Evolutionary conservation across 768 basidiomycete genomes (phyloP).

Genomic region (Suillus tomentosus): DNA sequence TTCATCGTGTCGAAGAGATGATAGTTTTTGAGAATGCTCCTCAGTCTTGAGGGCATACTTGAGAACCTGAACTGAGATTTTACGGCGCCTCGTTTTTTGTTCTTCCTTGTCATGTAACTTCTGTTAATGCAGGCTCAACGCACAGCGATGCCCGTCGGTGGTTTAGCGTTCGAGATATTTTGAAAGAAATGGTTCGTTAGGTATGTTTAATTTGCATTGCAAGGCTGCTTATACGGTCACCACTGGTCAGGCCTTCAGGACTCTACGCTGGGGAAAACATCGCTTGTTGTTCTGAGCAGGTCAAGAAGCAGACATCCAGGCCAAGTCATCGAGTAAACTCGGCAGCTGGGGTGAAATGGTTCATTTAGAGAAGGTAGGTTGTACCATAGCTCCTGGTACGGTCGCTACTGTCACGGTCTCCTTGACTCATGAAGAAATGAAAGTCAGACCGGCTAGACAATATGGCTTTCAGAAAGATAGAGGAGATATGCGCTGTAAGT

Average conservation of each 20-base stretch:
- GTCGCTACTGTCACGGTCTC: conserved; percentile 27
- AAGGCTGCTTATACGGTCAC: conserved; percentile 5
- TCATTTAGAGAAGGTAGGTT: conserved; percentile 79
- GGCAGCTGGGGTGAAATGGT: conserved; percentile 90
- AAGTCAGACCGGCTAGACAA: conserved; percentile 97
- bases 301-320: conserved; percentile 83
- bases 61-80: no score
- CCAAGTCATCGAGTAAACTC: conserved; percentile 85
- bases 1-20: no score
- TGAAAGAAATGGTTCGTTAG: conserved; percentile 82
- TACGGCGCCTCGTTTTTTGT: no score
- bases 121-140: conserved; percentile 52
- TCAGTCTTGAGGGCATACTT: no score
- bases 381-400: background rate
- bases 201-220: background rate
- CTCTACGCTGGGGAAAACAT: conserved; percentile 89
- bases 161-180: conserved; percentile 87
- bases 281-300: conserved; percentile 82
- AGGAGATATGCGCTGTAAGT: conserved; percentile 87
- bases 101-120: no score
- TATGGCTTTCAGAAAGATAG: conserved; percentile 91
- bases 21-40: background rate
- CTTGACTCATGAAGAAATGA: conserved; percentile 88
- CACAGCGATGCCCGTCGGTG: conserved; percentile 81
- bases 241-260: conserved; percentile 47